Percentiles rank a stretch among this genome's conserved stretches.
phyloP scores from a whole-genome alignment of 1,139 yeast genomes.

The Chernovozyma sophiae-reginae region DNA sequence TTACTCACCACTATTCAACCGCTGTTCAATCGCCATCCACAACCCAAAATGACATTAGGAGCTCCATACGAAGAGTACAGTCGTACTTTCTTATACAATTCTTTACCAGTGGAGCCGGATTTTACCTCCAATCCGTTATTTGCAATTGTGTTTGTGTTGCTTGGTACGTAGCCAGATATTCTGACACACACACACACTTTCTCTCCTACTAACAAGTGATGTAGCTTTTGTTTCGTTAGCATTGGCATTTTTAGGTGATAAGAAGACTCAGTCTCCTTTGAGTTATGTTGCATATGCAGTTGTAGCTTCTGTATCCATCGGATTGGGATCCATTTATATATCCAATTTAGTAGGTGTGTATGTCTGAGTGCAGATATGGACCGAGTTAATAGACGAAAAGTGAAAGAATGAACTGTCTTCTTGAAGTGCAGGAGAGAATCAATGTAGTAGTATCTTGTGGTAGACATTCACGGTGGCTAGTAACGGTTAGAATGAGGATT shows the following conservation, averaged over 20 bases:
- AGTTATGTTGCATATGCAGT: slow-evolving; percentile 28
- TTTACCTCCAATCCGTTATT: slow-evolving; percentile 13
- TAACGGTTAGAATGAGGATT: not conserved
- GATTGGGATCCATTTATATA: slow-evolving; percentile 33
- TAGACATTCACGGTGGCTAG: not conserved
- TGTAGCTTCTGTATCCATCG: slow-evolving; percentile 38
- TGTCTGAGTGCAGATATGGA: slow-evolving; percentile 26
- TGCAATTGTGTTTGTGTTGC: slow-evolving; percentile 15
- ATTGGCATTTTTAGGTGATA: slow-evolving; percentile 33
- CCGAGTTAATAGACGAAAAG: too few species aligned
- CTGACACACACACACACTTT: not conserved
- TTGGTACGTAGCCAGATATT: slow-evolving; percentile 16
- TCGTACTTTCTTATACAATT: slow-evolving; percentile 18
- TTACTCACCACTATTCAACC: not conserved
- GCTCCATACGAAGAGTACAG: slow-evolving; percentile 30
- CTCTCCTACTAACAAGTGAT: not conserved
- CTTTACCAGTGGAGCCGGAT: slow-evolving; percentile 23
- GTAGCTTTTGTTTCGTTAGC: slow-evolving; percentile 36
- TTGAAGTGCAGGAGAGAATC: too few species aligned
- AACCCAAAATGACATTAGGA: slow-evolving; percentile 20
- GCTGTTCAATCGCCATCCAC: too few species aligned
- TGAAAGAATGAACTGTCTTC: not conserved
- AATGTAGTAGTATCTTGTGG: too few species aligned
- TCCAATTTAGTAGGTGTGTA: slow-evolving; percentile 45
- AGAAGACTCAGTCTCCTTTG: slow-evolving; percentile 26